A percentile compares a stretch with the other conserved stretches of the same genome.
phyloP scores from a whole-genome alignment of 108 stramenopile species.

The Epithemia pelagica region DNA sequence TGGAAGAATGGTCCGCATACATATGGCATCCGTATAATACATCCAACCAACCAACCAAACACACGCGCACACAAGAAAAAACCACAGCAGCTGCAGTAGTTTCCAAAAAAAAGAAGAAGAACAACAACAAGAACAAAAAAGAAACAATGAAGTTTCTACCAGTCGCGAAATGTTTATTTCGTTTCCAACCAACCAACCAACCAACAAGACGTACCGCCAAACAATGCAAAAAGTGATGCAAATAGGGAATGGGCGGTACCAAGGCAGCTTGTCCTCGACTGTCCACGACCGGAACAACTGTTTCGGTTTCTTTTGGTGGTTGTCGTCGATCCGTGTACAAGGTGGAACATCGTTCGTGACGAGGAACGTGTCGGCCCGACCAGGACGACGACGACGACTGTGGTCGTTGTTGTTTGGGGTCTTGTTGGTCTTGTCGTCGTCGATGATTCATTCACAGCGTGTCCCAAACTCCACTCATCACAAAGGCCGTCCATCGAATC shows the following conservation, averaged over 20 bases:
- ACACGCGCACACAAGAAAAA: no score
- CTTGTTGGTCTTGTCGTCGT: no score
- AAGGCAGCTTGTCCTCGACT: slow-evolving; percentile 4
- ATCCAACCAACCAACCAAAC: no score
- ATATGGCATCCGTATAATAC: no score
- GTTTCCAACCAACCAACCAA: background rate
- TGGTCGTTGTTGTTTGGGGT: no score
- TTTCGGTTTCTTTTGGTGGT: no score
- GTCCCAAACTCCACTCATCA: no score
- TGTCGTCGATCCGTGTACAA: background rate
- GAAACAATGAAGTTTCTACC: slow-evolving; percentile 2
- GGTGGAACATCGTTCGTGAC: background rate
- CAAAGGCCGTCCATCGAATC: no score
- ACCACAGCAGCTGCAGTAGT: no score
- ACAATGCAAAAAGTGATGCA: slow-evolving; percentile 9
- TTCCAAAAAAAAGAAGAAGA: background rate
- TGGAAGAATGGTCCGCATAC: no score
- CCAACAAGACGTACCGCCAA: slow-evolving; percentile 1
- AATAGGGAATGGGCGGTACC: slow-evolving; percentile 12
- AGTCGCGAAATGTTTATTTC: background rate
- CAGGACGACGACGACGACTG: no score
- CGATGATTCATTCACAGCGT: no score
- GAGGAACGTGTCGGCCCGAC: background rate
- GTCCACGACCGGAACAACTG: background rate
- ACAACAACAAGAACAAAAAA: slow-evolving; percentile 3